These are phyloP conservation scores for Aspergillus terreus DNA, from an alignment of 2,329 filamentous ascomycete species.

Conservation along the genomic window DNA sequence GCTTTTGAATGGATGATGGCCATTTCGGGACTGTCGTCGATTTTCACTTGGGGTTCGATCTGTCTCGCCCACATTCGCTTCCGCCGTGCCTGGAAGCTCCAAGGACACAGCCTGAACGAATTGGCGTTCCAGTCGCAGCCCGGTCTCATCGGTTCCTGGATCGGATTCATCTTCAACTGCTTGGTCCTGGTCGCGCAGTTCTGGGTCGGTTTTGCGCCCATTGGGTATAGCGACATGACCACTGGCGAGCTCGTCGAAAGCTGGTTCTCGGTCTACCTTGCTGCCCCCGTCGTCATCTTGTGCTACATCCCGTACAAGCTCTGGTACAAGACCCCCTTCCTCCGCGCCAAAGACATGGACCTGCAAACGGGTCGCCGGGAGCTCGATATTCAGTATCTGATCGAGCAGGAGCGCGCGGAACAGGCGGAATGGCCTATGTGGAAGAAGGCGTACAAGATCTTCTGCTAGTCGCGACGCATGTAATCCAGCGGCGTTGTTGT, in stretches of 20 bases:
- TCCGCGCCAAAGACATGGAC: constrained; percentile 74
- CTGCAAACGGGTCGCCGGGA: constrained; percentile 80
- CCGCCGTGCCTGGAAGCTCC: constrained; percentile 69
- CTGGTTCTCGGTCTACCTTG: constrained; percentile 66
- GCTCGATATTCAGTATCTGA: constrained; percentile 72
- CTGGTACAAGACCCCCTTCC: constrained; percentile 64
- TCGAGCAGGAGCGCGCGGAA: constrained; percentile 78
- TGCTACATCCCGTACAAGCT: constrained; percentile 74
- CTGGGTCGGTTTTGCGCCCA: constrained; percentile 79
- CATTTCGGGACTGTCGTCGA: constrained; percentile 67
- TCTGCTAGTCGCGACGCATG: constrained; percentile 55
- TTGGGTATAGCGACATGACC: constrained; percentile 52
- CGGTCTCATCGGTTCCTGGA: constrained; percentile 73
- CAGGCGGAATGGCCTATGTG: constrained; percentile 66
- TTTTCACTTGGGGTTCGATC: constrained; percentile 79
- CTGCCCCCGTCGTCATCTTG: constrained; percentile 52
- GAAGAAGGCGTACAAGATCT: constrained; percentile 71
- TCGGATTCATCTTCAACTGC: constrained; percentile 72
- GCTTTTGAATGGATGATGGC: constrained; percentile 79
- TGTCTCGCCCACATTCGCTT: constrained; percentile 92
- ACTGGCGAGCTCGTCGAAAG: constrained; percentile 50
- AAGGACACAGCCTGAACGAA: constrained; percentile 68
- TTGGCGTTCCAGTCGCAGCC: constrained; percentile 78
- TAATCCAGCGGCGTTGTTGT: constrained; percentile 3
- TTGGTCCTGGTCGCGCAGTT: constrained; percentile 79